A percentile compares a stretch with the other conserved stretches of the same genome.
These are phyloP conservation scores for Acer campestre DNA, from an alignment of 345 rosid genomes.

Conservation along the genomic window DNA sequence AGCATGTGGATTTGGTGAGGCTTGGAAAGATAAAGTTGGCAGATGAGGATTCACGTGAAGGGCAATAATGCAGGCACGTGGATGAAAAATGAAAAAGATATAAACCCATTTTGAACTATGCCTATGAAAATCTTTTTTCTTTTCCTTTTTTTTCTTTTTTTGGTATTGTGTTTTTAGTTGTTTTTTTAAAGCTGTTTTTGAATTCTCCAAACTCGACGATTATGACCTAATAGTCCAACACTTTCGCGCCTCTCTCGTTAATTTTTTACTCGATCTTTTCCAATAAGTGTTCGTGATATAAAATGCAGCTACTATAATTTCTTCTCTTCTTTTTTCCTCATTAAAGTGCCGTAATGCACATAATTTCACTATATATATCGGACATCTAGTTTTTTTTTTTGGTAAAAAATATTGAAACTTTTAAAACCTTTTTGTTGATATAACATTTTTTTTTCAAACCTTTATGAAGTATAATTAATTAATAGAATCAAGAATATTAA, in stretches of 20 bases:
- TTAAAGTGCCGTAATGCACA: no score
- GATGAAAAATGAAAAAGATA: not conserved
- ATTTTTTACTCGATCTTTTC: not conserved
- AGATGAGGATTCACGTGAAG: constrained; percentile 22
- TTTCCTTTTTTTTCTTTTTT: not conserved
- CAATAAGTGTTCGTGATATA: not conserved
- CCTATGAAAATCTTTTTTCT: not conserved
- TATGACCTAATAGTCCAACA: not conserved
- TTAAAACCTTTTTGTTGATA: not conserved
- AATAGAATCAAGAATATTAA: no score
- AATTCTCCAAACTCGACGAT: not conserved
- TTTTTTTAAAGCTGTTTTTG: not conserved
- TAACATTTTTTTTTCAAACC: no score
- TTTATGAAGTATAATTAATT: no score
- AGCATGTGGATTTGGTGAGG: constrained; percentile 8
- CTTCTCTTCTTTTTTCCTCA: not conserved
- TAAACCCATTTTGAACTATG: not conserved
- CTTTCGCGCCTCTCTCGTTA: not conserved
- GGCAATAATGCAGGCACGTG: constrained; percentile 33
- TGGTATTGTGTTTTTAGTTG: not conserved
- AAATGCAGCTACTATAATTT: not conserved
- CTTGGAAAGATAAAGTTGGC: constrained; percentile 5
- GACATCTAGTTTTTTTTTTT: no score
- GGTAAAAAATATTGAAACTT: no score
- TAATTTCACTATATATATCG: no score